These are phyloP conservation scores for Fusarium paranaense DNA, from an alignment of 2,329 filamentous ascomycete species.

Conservation along the genomic window DNA sequence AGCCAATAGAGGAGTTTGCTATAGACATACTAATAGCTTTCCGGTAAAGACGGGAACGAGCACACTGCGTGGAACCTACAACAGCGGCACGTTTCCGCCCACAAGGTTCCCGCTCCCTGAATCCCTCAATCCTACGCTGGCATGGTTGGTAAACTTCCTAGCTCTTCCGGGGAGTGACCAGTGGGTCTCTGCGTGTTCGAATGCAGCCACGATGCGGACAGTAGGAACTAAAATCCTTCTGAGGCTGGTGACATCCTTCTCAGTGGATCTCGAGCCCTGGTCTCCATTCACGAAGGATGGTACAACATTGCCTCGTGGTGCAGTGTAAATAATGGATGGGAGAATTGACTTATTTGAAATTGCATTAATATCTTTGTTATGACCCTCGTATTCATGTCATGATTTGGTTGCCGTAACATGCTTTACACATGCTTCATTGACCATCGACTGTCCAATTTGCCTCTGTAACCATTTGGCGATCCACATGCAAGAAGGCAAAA, in stretches of 20 bases:
- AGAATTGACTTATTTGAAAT: not conserved
- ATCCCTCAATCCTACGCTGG: not conserved
- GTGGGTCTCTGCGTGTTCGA: not conserved
- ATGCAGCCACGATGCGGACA: not conserved
- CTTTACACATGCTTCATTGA: constrained; percentile 24
- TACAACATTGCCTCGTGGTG: not conserved
- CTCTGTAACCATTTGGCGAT: constrained; percentile 30
- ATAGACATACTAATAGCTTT: not conserved
- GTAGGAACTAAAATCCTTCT: not conserved
- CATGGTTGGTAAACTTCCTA: not conserved
- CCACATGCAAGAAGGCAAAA: constrained; percentile 47
- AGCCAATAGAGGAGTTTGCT: not conserved
- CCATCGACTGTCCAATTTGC: constrained; percentile 20
- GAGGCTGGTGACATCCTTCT: not conserved
- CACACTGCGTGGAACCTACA: not conserved
- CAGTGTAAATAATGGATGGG: not conserved
- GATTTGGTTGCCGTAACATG: not conserved
- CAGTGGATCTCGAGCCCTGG: not conserved
- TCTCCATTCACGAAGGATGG: not conserved
- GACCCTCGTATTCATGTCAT: not conserved
- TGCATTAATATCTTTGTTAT: not conserved
- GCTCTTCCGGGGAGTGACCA: not conserved
- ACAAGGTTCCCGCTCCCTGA: not conserved
- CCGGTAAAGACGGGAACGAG: not conserved
- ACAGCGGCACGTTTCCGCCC: not conserved